Conservation (phyloP, 2,329 filamentous ascomycete genomes). For the Tolypocladium tropicale region DNA sequence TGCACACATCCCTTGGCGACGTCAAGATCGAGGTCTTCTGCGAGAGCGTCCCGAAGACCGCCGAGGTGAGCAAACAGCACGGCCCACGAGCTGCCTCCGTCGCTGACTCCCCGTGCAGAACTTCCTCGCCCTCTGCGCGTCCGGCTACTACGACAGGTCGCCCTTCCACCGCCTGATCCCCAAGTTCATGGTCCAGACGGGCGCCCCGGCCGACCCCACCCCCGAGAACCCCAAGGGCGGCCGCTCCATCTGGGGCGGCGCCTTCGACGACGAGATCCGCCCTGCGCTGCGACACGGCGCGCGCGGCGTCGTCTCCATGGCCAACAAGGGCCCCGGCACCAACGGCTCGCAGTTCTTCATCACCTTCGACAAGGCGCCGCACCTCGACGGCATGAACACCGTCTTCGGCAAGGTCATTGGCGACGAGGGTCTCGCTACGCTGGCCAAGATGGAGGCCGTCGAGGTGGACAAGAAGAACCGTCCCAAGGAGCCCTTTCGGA, state of each 20-base stretch:
- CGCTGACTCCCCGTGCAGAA: slow-evolving; percentile 41
- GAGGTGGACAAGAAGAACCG: slow-evolving; percentile 71
- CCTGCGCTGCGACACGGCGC: slow-evolving; percentile 58
- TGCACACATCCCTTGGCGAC: slow-evolving; percentile 83
- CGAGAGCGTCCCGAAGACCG: slow-evolving; percentile 85
- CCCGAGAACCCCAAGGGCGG: slow-evolving; percentile 54
- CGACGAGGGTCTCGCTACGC: slow-evolving; percentile 51
- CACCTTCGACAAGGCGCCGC: slow-evolving; percentile 64
- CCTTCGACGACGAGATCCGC: slow-evolving; percentile 74
- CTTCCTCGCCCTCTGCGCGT: slow-evolving; percentile 79
- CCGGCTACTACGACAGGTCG: slow-evolving; percentile 63
- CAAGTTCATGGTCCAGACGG: slow-evolving; percentile 71
- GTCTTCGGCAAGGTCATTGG: slow-evolving; percentile 69
- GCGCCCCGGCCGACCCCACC: slow-evolving; percentile 47
- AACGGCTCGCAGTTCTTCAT: slow-evolving; percentile 80
- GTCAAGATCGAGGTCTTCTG: slow-evolving; percentile 96
- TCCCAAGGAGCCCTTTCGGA: slow-evolving; percentile 55
- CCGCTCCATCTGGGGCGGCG: slow-evolving; percentile 60
- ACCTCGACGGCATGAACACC: slow-evolving; percentile 76
- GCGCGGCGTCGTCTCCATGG: slow-evolving; percentile 66
- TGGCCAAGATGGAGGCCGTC: slow-evolving; percentile 61
- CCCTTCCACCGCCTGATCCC: slow-evolving; percentile 75
- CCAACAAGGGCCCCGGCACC: slow-evolving; percentile 63
- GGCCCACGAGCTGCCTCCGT: slow-evolving; percentile 1
- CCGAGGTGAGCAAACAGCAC: slow-evolving; percentile 47